Conservation (phyloP, 148 eudicot species). For the Dianthus caryophyllus region DNA sequence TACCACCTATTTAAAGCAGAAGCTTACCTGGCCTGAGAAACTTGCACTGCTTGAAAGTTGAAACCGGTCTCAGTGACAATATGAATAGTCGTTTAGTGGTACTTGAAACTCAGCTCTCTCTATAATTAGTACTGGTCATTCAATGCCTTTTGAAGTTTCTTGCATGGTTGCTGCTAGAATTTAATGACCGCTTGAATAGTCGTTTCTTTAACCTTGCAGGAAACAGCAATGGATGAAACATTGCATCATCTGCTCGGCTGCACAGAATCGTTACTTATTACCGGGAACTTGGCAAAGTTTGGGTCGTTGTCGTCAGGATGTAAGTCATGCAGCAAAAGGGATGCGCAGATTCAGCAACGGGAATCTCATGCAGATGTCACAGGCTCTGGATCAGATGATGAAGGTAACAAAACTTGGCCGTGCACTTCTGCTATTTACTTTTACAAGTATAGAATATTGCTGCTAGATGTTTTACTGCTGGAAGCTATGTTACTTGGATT, state of each 20-base stretch:
- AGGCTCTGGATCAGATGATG: constrained; percentile 26
- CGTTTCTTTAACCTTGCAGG: constrained; percentile 29
- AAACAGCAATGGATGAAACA: constrained; percentile 44
- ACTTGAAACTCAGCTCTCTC: not conserved
- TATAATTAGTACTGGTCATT: not conserved
- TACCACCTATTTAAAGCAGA: no score
- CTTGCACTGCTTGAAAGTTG: no score
- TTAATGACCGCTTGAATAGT: constrained; percentile 6
- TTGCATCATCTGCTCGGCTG: constrained; percentile 57
- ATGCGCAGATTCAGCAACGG: constrained; percentile 20
- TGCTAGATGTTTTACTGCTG: no score
- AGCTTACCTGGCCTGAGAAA: no score
- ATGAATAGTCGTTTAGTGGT: not conserved
- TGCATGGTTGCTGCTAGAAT: constrained; percentile 4
- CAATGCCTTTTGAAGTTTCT: not conserved
- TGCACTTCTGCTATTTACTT: not conserved
- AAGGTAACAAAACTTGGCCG: constrained; percentile 33
- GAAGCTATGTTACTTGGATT: no score
- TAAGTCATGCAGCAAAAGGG: constrained; percentile 28
- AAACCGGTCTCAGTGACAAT: no score
- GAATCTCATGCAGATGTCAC: constrained; percentile 25
- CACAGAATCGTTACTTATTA: constrained; percentile 35
- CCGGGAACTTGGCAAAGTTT: constrained; percentile 32
- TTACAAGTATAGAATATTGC: not conserved
- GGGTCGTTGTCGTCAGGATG: constrained; percentile 33